Base-by-base conservation (phyloP, 495 filamentous ascomycete genomes). In the Tuber aestivum region DNA sequence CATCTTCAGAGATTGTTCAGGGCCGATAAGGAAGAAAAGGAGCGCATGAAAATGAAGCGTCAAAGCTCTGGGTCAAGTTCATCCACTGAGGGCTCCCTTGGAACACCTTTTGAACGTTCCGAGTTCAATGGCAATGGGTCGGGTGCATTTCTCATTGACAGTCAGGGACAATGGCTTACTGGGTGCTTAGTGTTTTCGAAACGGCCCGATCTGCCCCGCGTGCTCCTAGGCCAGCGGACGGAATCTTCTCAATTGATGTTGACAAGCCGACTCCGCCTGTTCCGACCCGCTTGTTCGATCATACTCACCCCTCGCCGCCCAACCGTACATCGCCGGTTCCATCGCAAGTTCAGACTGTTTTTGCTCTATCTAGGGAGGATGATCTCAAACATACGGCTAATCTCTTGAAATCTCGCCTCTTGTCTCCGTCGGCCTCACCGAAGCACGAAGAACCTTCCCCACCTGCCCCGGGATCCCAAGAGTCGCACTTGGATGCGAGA, bases 1-100 rank as follows among this genome's bases (percentile, higher is more conserved):
- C 93, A 94, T 1, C 86, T 98, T 14, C 94, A 97, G 78, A 86
- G 94, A 72, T 89, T 98, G 77, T 97, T 98, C 86, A 91, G 90
- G 74, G 93, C 93, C 61, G 92, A 96, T 78, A 88, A 91, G 65
- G 90, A 91, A 76, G 91, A 94, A 80, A 92, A 90, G 81, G 91
- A 90, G 48, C 86, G 88, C 21, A 79, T 77, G 75, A 74, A 76
- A 48, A 73, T 82, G 71, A 79, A 79, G 44, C 72, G 74, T 44
- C 72, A 79, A 40, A 65, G 73, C 38, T 79, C 78, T 71, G 76
- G 77, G 61, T 79, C 78, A 72, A 75, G 72, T 37, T 70, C 79
- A 20, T 80, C 79, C 27, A 77, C 72, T 44, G 74, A 80, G 37
- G 61, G 56, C 14, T 65, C 56, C 56, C 3, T 35, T 65, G 56